A percentile compares a stretch with the other conserved stretches of the same genome.
Conservation (phyloP, 148 eudicot species). For the Hydrangea macrophylla region DNA sequence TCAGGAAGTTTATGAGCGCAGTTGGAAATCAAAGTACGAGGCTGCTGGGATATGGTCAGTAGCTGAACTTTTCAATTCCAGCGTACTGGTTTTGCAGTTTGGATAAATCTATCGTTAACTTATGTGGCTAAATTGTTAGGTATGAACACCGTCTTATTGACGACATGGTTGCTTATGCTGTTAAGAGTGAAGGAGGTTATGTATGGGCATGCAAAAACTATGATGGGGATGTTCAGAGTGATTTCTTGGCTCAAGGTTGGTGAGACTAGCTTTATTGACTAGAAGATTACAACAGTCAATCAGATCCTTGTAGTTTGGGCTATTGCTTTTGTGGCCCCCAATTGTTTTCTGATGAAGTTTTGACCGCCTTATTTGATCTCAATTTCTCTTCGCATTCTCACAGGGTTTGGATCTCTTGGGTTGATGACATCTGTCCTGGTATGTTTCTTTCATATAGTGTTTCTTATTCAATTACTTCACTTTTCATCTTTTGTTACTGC, state of each 20-base stretch:
- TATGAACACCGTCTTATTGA: conserved; percentile 97
- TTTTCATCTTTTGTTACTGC: background rate
- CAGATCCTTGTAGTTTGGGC: background rate
- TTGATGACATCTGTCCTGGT: conserved; percentile 91
- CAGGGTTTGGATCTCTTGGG: conserved; percentile 89
- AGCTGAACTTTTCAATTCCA: background rate
- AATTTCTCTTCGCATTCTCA: conserved; percentile 5
- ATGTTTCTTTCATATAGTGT: conserved; percentile 7
- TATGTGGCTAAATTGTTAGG: conserved; percentile 39
- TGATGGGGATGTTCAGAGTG: conserved; percentile 98
- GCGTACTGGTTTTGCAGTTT: background rate
- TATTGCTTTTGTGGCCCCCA: background rate
- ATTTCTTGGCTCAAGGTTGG: conserved; percentile 88
- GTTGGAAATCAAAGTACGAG: conserved; percentile 76
- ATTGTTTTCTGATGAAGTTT: background rate
- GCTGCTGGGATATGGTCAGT: conserved; percentile 85
- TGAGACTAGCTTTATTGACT: background rate
- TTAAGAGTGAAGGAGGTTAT: conserved; percentile 94
- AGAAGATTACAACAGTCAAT: too few relatives aligned
- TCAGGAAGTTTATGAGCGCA: conserved; percentile 83
- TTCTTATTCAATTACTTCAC: background rate
- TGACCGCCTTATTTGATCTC: background rate
- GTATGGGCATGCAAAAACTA: conserved; percentile 99
- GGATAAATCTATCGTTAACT: background rate
- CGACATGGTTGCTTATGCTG: conserved; percentile 98